These are phyloP conservation scores for Globisporangium perplexum DNA, from an alignment of 352 stramenopile genomes.

Conservation along the genomic window DNA sequence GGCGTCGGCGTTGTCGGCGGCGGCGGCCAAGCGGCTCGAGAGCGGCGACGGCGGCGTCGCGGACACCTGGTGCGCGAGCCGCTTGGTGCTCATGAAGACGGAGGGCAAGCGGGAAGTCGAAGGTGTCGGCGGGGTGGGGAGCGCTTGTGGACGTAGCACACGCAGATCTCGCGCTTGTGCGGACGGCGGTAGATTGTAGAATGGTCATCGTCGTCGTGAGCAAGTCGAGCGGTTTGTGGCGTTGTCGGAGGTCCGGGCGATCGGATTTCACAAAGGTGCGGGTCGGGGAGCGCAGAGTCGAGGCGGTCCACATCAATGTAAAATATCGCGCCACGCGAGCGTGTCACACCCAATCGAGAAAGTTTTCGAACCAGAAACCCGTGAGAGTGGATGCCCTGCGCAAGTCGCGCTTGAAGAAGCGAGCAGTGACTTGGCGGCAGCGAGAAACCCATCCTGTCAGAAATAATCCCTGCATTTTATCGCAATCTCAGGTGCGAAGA, in stretches of 20 bases:
- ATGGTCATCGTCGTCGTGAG: too few species aligned
- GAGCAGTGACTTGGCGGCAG: neutral
- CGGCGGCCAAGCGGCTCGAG: conserved; percentile 6
- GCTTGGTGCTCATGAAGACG: conserved; percentile 11
- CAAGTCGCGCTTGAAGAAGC: neutral
- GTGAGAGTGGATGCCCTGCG: neutral
- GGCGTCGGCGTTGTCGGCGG: neutral
- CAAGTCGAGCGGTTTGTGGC: too few species aligned
- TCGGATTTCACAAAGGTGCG: neutral
- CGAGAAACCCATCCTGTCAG: neutral
- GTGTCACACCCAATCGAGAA: neutral
- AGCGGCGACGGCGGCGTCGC: conserved; percentile 14
- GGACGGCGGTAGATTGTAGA: too few species aligned
- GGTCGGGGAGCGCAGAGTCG: neutral
- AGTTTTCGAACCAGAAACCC: neutral
- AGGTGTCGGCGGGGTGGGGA: too few species aligned
- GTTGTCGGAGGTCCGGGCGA: too few species aligned
- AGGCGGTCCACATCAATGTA: neutral
- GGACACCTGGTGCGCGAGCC: conserved; percentile 14
- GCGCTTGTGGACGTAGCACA: too few species aligned
- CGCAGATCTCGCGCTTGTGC: too few species aligned
- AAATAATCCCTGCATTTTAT: neutral
- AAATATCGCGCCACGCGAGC: neutral
- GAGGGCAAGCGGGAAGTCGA: too few species aligned
- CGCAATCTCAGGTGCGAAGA: neutral